Percentiles rank a stretch among this genome's conserved stretches.
phyloP scores from a whole-genome alignment of 2,329 filamentous ascomycete genomes.

The Harringtonia aguacate region DNA sequence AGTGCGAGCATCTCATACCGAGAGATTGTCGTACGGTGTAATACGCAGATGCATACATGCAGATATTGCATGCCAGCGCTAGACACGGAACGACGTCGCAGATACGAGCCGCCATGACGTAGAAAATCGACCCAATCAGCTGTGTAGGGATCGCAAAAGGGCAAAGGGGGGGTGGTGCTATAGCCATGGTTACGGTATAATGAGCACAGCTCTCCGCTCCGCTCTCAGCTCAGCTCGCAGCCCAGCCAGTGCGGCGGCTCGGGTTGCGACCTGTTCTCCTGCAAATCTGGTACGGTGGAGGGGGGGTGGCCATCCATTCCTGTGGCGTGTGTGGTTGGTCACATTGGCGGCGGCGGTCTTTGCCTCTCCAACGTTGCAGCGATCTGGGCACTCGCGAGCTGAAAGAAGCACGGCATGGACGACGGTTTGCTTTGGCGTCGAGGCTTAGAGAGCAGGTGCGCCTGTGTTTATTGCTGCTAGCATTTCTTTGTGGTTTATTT shows the following conservation, averaged over 20 bases:
- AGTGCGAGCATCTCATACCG: no score
- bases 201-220: neutral
- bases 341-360: no score
- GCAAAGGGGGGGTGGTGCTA: no score
- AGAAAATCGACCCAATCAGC: neutral
- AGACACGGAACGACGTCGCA: neutral
- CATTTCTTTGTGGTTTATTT: neutral
- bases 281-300: no score
- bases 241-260: no score
- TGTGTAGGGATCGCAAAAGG: neutral
- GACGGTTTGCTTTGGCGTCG: neutral
- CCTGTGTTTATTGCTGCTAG: neutral
- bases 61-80: neutral
- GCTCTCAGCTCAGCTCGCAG: no score
- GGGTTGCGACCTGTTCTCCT: no score
- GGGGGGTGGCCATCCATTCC: no score
- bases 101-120: neutral
- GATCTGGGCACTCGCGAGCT: neutral
- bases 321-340: no score
- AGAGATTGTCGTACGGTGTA: no score
- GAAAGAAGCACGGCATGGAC: neutral
- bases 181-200: no score
- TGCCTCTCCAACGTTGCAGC: neutral
- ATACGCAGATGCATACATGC: neutral
- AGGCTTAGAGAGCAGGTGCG: neutral